A percentile compares a stretch with the other conserved stretches of the same genome.
phyloP scores from a whole-genome alignment of 441 rosid species.

The Eutrema salsugineum region DNA sequence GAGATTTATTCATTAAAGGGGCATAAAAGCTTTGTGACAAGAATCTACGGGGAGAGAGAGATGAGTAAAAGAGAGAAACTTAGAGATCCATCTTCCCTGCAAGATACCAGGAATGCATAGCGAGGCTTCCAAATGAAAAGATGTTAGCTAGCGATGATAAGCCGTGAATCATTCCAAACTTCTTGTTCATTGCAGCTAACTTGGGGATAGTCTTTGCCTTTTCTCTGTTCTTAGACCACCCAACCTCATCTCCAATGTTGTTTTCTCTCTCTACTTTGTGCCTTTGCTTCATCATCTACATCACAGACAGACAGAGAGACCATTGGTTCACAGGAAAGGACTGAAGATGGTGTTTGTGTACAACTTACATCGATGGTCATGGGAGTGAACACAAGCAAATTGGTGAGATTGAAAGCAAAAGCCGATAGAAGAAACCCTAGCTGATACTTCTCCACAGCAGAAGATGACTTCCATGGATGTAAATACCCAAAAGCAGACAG shows the following conservation, averaged over 20 bases:
- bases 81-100: conserved; percentile 73
- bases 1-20: conserved; percentile 14
- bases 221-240: conserved; percentile 69
- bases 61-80: not conserved
- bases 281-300: conserved; percentile 85
- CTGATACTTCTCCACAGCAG: conserved; percentile 77
- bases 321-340: not conserved
- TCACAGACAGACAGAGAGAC: not conserved
- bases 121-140: conserved; percentile 70
- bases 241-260: conserved; percentile 64
- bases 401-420: conserved; percentile 80
- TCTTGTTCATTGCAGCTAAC: conserved; percentile 87
- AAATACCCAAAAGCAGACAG: conserved; percentile 66
- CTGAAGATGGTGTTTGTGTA: not conserved
- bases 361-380: conserved; percentile 76
- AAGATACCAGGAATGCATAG: conserved; percentile 82
- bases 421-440: conserved; percentile 74
- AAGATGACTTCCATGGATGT: conserved; percentile 86
- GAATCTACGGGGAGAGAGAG: not conserved
- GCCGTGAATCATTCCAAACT: conserved; percentile 85
- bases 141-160: conserved; percentile 74
- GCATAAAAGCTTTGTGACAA: conserved; percentile 10
- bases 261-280: conserved; percentile 75
- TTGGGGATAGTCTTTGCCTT: conserved; percentile 63
- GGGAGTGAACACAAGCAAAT: conserved; percentile 80